Conservation (phyloP, 2,329 filamentous ascomycete species). For the Fusarium circinatum region DNA sequence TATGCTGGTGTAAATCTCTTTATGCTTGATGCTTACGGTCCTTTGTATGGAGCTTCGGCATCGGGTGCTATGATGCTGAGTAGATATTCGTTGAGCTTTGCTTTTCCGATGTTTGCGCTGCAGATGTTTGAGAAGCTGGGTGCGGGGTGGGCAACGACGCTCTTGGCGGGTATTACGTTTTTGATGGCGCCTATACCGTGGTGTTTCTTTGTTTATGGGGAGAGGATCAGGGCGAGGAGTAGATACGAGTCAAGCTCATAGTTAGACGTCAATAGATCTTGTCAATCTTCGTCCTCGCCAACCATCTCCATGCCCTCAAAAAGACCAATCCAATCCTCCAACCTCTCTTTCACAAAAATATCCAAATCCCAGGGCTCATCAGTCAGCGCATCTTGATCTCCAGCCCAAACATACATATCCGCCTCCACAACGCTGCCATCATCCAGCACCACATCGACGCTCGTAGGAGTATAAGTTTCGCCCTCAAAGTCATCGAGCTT, state of each 20-base stretch:
- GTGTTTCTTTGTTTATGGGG: constrained; percentile 24
- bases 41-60: constrained; percentile 16
- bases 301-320: neutral
- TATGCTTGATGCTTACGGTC: constrained; percentile 27
- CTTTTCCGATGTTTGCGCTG: constrained; percentile 19
- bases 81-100: constrained; percentile 23
- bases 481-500: constrained; percentile 51
- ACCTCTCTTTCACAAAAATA: neutral
- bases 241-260: constrained; percentile 23
- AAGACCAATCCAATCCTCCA: neutral
- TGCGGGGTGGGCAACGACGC: constrained; percentile 20
- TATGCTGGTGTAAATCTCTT: constrained; percentile 21
- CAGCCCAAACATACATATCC: constrained; percentile 48
- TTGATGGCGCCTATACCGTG: constrained; percentile 31
- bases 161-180: neutral
- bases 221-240: constrained; percentile 4
- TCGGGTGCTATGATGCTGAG: constrained; percentile 32
- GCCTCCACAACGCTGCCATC: constrained; percentile 33
- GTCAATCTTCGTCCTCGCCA: fast-evolving
- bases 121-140: constrained; percentile 25
- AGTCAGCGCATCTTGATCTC: constrained; percentile 23
- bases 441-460: constrained; percentile 16
- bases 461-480: constrained; percentile 31
- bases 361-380: constrained; percentile 41
- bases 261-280: neutral